A percentile compares a stretch with the other conserved stretches of the same genome.
Evolutionary conservation across 2,329 filamentous ascomycete species (phyloP).

Genomic region (Phyllachora maydis): DNA sequence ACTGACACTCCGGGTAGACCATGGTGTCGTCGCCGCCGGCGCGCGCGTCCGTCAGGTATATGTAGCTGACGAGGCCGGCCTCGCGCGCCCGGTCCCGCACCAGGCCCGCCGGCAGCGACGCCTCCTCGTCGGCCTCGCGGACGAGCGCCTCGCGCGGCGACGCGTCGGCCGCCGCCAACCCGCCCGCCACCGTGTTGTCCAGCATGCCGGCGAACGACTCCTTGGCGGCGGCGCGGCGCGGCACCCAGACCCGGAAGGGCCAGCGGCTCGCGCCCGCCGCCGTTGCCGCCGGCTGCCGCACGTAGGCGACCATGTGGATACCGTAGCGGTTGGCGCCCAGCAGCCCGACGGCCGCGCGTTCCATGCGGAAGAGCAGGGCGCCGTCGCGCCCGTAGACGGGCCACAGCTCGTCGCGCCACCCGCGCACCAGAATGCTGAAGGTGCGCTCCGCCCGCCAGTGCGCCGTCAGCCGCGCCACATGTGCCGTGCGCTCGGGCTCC

Average conservation of each 20-base stretch:
- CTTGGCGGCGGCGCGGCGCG: constrained; percentile 55
- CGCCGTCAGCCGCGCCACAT: constrained; percentile 31
- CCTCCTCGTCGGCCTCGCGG: constrained; percentile 78
- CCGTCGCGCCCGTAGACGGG: constrained; percentile 49
- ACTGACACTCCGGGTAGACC: constrained; percentile 81
- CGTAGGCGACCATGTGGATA: constrained; percentile 62
- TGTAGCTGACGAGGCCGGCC: constrained; percentile 62
- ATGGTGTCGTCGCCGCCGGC: constrained; percentile 70
- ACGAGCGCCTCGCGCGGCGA: constrained; percentile 69
- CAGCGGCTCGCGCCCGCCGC: constrained; percentile 17
- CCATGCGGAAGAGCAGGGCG: constrained; percentile 50
- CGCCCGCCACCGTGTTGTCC: constrained; percentile 81
- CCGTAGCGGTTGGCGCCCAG: constrained; percentile 64
- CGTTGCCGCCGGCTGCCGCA: too few relatives aligned
- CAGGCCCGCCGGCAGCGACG: constrained; percentile 49
- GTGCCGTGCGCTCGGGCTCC: constrained; percentile 39
- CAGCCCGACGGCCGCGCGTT: constrained; percentile 53
- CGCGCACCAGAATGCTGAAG: constrained; percentile 54
- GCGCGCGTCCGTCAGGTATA: constrained; percentile 54
- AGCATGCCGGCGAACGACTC: constrained; percentile 81
- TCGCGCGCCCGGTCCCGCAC: constrained; percentile 38
- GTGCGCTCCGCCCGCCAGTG: constrained; percentile 49
- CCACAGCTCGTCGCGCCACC: constrained; percentile 69
- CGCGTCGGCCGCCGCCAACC: constrained; percentile 60
- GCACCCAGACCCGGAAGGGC: constrained; percentile 67